A percentile compares a stretch with the other conserved stretches of the same genome.
phyloP scores from a whole-genome alignment of 345 rosid genomes.

The Litchi chinensis region DNA sequence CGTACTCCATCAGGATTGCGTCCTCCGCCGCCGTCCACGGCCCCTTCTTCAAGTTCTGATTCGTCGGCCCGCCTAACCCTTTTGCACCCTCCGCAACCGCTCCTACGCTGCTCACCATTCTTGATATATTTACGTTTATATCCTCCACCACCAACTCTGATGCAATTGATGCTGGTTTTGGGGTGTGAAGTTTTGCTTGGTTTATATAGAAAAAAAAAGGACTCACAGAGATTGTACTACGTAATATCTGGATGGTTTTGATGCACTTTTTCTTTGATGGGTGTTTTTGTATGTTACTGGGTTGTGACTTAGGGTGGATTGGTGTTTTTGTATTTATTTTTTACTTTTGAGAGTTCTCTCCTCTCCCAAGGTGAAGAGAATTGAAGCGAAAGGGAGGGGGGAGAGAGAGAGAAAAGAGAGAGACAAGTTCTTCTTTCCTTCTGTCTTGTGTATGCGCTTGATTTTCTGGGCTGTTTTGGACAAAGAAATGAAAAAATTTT shows the following conservation, averaged over 20 bases:
- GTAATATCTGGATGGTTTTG: slow-evolving; percentile 6
- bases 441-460: neutral
- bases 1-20: slow-evolving; percentile 68
- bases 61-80: slow-evolving; percentile 1
- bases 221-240: neutral
- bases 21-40: slow-evolving; percentile 88
- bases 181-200: neutral
- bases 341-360: slow-evolving; percentile 26
- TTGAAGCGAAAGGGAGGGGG: slow-evolving; percentile 9
- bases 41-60: slow-evolving; percentile 66
- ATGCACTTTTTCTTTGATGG: slow-evolving; percentile 6
- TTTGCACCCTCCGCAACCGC: slow-evolving; percentile 20
- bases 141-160: slow-evolving; percentile 11
- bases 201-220: neutral
- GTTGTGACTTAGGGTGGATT: neutral
- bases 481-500: neutral
- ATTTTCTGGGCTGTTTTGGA: neutral
- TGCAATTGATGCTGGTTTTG: neutral
- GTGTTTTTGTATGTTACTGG: neutral
- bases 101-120: slow-evolving; percentile 39
- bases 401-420: neutral
- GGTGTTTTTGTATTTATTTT: neutral
- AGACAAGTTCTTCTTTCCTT: neutral
- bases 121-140: neutral
- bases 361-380: slow-evolving; percentile 30